phyloP scores from a whole-genome alignment of 768 basidiomycete species.

The Strobilomyces confusus region DNA sequence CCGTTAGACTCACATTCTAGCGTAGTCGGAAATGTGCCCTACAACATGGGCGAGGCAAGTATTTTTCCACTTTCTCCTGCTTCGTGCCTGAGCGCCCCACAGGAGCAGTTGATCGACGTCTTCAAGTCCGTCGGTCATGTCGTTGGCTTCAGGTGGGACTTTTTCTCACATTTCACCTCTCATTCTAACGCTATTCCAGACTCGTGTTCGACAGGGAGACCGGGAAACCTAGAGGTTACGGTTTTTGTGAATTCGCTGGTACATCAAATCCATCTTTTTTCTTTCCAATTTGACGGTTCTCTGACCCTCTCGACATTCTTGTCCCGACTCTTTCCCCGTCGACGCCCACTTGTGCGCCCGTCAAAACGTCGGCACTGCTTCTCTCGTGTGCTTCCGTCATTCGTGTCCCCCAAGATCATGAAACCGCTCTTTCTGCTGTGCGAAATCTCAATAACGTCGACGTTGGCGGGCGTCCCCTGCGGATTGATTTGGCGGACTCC shows the following conservation, averaged over 20 bases:
- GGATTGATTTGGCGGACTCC: conserved; percentile 92
- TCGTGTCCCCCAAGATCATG: conserved; percentile 63
- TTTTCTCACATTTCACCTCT: background rate
- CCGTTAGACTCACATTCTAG: conserved; percentile 1
- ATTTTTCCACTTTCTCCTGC: background rate
- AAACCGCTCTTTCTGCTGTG: conserved; percentile 92
- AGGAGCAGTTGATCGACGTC: conserved; percentile 83
- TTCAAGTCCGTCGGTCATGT: conserved; percentile 89
- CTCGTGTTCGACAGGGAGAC: conserved; percentile 88
- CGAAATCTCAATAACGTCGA: conserved; percentile 92
- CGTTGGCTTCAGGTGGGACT: conserved; percentile 71
- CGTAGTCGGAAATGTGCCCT: conserved; percentile 83
- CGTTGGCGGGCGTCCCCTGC: conserved; percentile 86
- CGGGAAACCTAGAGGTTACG: conserved; percentile 93
- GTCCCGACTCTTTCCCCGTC: conserved; percentile 7
- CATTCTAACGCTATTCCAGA: conserved; percentile 35
- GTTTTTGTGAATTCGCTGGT: conserved; percentile 92
- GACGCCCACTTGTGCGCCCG: conserved; percentile 1
- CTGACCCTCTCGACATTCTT: conserved; percentile 37
- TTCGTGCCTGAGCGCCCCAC: conserved; percentile 8
- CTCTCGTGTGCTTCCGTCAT: conserved; percentile 16
- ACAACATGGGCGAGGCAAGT: conserved; percentile 77
- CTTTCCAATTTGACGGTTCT: conserved; percentile 24
- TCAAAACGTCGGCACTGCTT: conserved; percentile 2
- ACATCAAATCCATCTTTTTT: conserved; percentile 39